Conservation (phyloP, 495 filamentous ascomycete genomes). For the Aspergillus nidulans region DNA sequence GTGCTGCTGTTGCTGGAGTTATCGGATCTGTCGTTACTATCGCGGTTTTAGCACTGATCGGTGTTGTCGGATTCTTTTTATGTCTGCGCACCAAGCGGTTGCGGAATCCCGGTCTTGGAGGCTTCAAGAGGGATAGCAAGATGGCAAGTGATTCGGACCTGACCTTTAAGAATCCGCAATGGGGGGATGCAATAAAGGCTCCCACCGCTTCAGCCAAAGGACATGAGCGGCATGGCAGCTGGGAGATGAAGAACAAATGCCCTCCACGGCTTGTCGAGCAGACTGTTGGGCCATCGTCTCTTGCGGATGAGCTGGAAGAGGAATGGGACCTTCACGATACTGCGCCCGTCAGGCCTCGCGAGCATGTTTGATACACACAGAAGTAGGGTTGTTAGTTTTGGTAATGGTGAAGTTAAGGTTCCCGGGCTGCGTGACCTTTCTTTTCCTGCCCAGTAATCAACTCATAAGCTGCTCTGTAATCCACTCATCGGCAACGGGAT, state of each 20-base stretch:
- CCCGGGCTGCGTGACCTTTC: neutral
- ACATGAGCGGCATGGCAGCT: constrained; percentile 48
- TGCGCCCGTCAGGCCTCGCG: constrained; percentile 29
- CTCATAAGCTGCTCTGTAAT: neutral
- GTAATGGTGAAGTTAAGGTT: neutral
- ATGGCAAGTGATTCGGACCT: constrained; percentile 49
- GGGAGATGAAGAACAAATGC: constrained; percentile 43
- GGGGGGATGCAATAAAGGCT: constrained; percentile 23
- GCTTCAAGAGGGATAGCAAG: constrained; percentile 48
- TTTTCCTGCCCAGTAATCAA: neutral
- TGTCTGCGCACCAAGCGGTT: constrained; percentile 31
- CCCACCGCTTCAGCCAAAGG: constrained; percentile 23
- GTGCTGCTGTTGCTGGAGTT: constrained; percentile 49
- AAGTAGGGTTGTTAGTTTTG: neutral
- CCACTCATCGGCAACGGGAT: neutral
- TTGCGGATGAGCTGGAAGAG: constrained; percentile 27
- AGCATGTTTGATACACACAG: constrained; percentile 28
- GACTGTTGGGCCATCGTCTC: constrained; percentile 12
- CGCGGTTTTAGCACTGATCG: constrained; percentile 25
- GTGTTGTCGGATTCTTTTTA: constrained; percentile 32
- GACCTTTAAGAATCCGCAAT: constrained; percentile 28
- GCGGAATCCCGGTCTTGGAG: constrained; percentile 29
- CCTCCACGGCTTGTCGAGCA: neutral
- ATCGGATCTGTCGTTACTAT: constrained; percentile 48
- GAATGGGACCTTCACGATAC: constrained; percentile 25